Evolutionary conservation across 192 early-diverging fungal genomes (phyloP).

Genomic region (Backusella tuberculispora): DNA sequence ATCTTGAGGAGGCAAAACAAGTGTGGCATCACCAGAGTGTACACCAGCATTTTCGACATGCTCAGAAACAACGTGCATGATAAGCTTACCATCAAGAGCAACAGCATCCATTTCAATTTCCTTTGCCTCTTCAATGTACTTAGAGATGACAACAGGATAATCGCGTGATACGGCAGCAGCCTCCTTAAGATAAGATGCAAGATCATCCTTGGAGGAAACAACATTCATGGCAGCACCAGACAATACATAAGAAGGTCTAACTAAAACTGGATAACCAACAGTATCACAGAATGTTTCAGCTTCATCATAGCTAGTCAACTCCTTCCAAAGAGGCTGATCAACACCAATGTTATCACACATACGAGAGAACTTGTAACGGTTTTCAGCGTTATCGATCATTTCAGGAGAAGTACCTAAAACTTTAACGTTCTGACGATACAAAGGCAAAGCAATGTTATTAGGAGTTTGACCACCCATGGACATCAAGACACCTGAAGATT

Average conservation of each 20-base stretch:
- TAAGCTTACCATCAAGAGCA: constrained; percentile 87
- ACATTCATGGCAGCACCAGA: constrained; percentile 99
- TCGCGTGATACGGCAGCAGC: constrained; percentile 94
- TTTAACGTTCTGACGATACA: constrained; percentile 90
- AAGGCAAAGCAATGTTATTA: constrained; percentile 94
- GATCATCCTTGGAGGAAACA: constrained; percentile 81
- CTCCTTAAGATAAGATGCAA: constrained; percentile 84
- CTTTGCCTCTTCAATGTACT: constrained; percentile 98
- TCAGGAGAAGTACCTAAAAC: constrained; percentile 96
- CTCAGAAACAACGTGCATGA: constrained; percentile 95
- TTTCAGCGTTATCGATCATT: constrained; percentile 96
- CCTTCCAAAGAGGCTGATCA: constrained; percentile 97
- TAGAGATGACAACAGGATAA: constrained; percentile 95
- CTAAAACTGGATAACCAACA: constrained; percentile 94
- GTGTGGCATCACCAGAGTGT: constrained; percentile 97
- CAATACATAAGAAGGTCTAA: constrained; percentile 96
- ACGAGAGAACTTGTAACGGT: constrained; percentile 97
- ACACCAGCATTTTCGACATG: constrained; percentile 99
- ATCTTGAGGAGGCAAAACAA: constrained; percentile 94
- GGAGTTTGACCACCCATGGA: constrained; percentile 97
- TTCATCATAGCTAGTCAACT: constrained; percentile 87
- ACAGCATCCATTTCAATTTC: constrained; percentile 99
- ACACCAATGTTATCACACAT: constrained; percentile 96
- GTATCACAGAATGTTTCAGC: constrained; percentile 87
- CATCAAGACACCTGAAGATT: constrained; percentile 87